Evolutionary conservation across 306 rosid genomes (phyloP), one percentile per base, ranked within the genome.

Genomic region (cucumber (Cucumis sativus)): DNA sequence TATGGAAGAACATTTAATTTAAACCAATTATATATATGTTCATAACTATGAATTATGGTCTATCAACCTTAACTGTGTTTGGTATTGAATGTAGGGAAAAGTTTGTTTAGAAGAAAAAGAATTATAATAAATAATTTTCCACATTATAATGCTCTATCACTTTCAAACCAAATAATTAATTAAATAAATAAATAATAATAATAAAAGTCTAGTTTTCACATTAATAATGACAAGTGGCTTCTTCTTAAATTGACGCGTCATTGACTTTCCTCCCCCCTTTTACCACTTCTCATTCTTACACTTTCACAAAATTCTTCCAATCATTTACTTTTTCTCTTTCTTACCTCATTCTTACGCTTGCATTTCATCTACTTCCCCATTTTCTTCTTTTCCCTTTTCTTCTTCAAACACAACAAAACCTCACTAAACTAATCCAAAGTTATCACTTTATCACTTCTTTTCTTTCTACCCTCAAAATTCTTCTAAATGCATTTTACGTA

Each of bases 171-270:
- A n/a, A n/a, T n/a, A n/a, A n/a, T n/a, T n/a, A n/a, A n/a, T n/a
- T n/a, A n/a, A n/a, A n/a, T n/a, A n/a, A n/a, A n/a, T 16, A 61
- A 61, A 13, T 9, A 62, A 28, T 13, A 30, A 28, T 28, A 28
- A 28, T 3, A 61, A 39, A 66, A 67, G 54, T 40, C 54, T 17
- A 55, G 5, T 17, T 40, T 64, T n/a, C 8, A 6, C 15, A 9
- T 10, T 4, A 17, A 17, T 16, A 33, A 63, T 40, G 25, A n/a
- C 52, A 67, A 67, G 54, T 67, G 74, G 18, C 74, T 17, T 5
- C 30, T 67, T 67, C 74, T 67, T 20, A 40, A 40, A 40, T 17
- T 67, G 74, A 67, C 74, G 74, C 74, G 74, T 67, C 10, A 67
- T 67, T 67, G 54, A 67, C 54, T 67, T 67, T 18, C 3, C 37